phyloP scores from a whole-genome alignment of 1,284 basidiomycete genomes.

The Exsudoporus floridanus region DNA sequence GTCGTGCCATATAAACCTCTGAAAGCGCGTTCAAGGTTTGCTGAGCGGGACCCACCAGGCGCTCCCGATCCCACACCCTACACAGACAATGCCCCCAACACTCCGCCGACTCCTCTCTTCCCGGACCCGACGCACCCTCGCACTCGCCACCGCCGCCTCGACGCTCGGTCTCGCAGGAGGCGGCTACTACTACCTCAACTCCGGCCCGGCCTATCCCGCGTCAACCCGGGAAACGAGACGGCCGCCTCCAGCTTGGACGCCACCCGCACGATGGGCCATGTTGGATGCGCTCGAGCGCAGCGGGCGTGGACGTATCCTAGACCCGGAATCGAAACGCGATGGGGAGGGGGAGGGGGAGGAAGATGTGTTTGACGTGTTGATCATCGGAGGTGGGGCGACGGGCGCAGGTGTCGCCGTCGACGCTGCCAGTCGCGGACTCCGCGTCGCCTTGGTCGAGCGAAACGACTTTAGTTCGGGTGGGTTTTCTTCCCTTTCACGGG shows the following conservation, averaged over 20 bases:
- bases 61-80: no score
- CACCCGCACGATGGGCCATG: conserved; percentile 67
- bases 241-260: conserved; percentile 74
- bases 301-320: background rate
- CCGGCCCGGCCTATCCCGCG: conserved; percentile 61
- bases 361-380: conserved; percentile 71
- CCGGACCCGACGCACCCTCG: conserved; percentile 45
- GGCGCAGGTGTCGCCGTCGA: conserved; percentile 94
- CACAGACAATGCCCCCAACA: conserved; percentile 11
- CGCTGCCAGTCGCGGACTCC: conserved; percentile 88
- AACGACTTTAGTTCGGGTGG: conserved; percentile 90
- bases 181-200: conserved; percentile 71
- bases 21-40: no score
- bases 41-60: no score
- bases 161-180: conserved; percentile 52
- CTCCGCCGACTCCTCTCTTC: conserved; percentile 51
- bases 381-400: conserved; percentile 93
- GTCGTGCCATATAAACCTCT: no score
- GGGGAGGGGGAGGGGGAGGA: conserved; percentile 31
- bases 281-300: conserved; percentile 47
- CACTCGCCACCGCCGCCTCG: conserved; percentile 50
- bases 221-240: conserved; percentile 61
- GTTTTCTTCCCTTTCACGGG: background rate
- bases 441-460: conserved; percentile 90
- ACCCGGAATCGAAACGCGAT: background rate